These are phyloP conservation scores for Gastrodia elata DNA, from an alignment of 106 monocot genomes.

Conservation along the genomic window DNA sequence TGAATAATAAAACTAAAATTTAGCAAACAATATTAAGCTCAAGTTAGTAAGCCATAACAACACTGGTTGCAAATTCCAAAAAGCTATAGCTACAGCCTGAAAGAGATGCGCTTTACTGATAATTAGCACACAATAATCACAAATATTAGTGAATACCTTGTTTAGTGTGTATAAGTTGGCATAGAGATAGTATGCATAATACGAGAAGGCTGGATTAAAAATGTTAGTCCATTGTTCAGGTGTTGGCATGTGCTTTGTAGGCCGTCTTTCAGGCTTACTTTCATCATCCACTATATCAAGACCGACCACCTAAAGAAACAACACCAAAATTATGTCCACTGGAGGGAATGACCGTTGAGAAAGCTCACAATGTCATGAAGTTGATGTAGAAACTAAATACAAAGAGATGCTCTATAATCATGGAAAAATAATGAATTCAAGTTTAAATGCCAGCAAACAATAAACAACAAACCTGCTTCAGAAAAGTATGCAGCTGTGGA, in stretches of 20 bases:
- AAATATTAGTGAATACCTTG: constrained; percentile 38
- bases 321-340: neutral
- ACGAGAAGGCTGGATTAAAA: constrained; percentile 96
- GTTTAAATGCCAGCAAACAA: neutral
- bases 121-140: too few relatives aligned
- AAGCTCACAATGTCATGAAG: too few relatives aligned
- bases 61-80: too few relatives aligned
- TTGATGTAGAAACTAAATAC: neutral
- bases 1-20: constrained; percentile 20
- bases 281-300: constrained; percentile 99
- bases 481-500: constrained; percentile 88
- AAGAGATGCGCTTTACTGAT: too few relatives aligned
- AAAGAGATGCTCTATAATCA: neutral
- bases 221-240: constrained; percentile 91
- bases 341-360: neutral
- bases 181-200: constrained; percentile 94
- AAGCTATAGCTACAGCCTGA: too few relatives aligned
- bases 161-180: constrained; percentile 92
- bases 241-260: constrained; percentile 98
- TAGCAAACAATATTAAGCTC: neutral
- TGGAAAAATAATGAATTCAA: neutral
- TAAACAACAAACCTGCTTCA: constrained; percentile 80
- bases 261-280: constrained; percentile 96
- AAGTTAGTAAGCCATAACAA: neutral
- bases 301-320: constrained; percentile 72